phyloP scores from a whole-genome alignment of 2,329 filamentous ascomycete species.

The Ambrosiella beaveri region DNA sequence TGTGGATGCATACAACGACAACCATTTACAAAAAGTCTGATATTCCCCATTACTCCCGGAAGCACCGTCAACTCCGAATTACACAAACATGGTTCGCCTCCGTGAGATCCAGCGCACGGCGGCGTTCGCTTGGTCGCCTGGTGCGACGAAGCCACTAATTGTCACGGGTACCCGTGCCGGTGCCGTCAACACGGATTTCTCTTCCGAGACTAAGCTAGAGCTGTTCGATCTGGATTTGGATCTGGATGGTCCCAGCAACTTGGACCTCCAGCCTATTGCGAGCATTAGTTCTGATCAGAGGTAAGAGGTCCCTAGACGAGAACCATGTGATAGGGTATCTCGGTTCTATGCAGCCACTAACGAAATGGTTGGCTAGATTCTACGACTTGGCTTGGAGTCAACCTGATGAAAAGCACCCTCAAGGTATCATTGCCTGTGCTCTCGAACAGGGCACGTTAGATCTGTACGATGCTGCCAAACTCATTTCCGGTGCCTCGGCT shows the following conservation, averaged over 20 bases:
- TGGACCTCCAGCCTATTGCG: conserved; percentile 72
- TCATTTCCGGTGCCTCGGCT: conserved; percentile 32
- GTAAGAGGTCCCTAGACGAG: conserved; percentile 30
- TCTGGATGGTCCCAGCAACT: conserved; percentile 58
- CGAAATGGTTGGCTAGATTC: conserved; percentile 43
- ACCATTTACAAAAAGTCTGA: not conserved
- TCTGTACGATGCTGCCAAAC: conserved; percentile 73
- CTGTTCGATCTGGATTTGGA: conserved; percentile 88
- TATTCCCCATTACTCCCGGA: not conserved
- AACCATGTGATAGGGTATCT: not conserved
- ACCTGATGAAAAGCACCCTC: conserved; percentile 57
- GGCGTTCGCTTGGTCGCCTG: conserved; percentile 91
- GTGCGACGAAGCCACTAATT: conserved; percentile 58
- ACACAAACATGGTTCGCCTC: conserved; percentile 67
- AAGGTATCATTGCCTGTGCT: conserved; percentile 84
- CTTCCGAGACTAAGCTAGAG: conserved; percentile 89
- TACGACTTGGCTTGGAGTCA: conserved; percentile 93
- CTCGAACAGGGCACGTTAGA: conserved; percentile 88
- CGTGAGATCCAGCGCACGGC: conserved; percentile 93
- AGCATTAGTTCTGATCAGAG: conserved; percentile 79
- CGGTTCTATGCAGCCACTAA: not conserved
- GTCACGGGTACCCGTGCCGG: conserved; percentile 90
- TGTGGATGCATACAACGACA: no score
- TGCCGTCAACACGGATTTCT: conserved; percentile 93
- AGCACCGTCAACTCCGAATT: not conserved